Percentiles rank a stretch among this genome's conserved stretches.
Conservation (phyloP, 179 eudicot species). For the Corrigiola litoralis region DNA sequence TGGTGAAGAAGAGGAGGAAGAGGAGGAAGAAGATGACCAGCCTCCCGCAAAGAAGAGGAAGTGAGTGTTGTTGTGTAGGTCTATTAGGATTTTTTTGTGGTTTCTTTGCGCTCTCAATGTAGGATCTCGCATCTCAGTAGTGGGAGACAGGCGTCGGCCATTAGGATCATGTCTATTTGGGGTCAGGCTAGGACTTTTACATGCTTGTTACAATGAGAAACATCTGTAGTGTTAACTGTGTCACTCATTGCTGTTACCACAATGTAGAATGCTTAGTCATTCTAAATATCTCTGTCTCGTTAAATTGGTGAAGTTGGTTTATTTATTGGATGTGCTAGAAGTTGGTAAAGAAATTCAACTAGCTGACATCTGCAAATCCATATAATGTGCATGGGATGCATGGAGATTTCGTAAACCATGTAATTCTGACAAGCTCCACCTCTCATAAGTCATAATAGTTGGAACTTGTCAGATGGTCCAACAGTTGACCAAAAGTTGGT, state of each 20-base stretch:
- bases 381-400: too few species aligned
- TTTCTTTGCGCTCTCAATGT: conserved; percentile 3
- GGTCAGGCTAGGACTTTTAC: conserved; percentile 14
- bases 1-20: conserved; percentile 35
- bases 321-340: neutral
- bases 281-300: neutral
- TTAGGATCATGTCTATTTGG: neutral
- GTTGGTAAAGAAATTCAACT: too few species aligned
- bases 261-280: conserved; percentile 17
- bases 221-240: conserved; percentile 10
- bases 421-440: too few species aligned
- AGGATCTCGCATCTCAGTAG: conserved; percentile 19
- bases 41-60: conserved; percentile 72
- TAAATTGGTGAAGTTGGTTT: neutral
- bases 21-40: conserved; percentile 60
- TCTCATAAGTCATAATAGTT: too few species aligned
- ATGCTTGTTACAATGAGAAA: conserved; percentile 3
- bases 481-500: too few species aligned
- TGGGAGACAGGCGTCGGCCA: neutral
- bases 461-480: too few species aligned
- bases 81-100: neutral
- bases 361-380: too few species aligned
- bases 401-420: too few species aligned
- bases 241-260: conserved; percentile 1
- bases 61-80: conserved; percentile 23